phyloP scores from a whole-genome alignment of 2,329 filamentous ascomycete species.

The Fusarium citri region DNA sequence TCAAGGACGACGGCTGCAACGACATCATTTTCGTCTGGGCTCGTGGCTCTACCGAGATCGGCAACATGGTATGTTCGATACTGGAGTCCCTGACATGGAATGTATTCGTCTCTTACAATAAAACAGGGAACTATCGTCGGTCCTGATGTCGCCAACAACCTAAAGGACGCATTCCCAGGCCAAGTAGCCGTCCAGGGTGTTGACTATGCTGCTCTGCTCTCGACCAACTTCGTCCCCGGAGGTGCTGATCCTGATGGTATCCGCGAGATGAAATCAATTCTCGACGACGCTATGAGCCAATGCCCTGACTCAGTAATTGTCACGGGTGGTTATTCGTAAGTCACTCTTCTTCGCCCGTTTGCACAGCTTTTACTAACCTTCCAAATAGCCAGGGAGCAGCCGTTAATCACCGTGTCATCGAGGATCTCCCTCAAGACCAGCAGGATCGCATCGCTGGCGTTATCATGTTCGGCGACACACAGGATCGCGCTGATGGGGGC shows the following conservation, averaged over 20 bases:
- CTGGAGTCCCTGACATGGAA: not conserved
- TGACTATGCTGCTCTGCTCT: not conserved
- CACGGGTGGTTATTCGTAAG: not conserved
- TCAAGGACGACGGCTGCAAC: not conserved
- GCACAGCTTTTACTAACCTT: not conserved
- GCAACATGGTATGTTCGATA: not conserved
- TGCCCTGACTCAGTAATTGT: not conserved
- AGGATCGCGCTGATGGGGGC: not conserved
- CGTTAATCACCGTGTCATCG: not conserved
- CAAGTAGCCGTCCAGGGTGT: not conserved
- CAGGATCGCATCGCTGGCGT: not conserved
- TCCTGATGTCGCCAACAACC: not conserved
- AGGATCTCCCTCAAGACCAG: not conserved
- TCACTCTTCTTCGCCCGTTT: not conserved
- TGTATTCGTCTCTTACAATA: not conserved
- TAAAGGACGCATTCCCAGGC: not conserved
- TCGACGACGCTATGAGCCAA: not conserved
- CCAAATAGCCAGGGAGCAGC: not conserved
- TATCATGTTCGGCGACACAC: not conserved
- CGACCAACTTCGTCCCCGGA: not conserved
- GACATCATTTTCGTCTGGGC: constrained; percentile 1
- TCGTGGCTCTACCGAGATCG: not conserved
- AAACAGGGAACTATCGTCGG: not conserved
- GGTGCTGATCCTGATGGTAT: not conserved
- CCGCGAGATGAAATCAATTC: not conserved